Conservation (phyloP, 2,329 filamentous ascomycete genomes). For the Alternaria atra region DNA sequence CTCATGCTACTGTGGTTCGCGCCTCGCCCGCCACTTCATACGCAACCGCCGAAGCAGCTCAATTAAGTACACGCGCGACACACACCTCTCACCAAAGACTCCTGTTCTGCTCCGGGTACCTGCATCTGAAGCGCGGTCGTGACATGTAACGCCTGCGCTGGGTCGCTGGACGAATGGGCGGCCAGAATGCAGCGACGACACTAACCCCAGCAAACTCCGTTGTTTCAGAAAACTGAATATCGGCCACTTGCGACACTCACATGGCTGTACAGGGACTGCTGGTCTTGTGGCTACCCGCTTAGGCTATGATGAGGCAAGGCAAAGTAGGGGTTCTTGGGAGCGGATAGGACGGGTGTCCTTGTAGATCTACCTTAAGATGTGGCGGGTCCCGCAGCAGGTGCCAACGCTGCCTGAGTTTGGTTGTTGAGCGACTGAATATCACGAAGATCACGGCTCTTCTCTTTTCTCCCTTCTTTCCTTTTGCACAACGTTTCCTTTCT, state of each 20-base stretch:
- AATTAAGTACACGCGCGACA: constrained; percentile 17
- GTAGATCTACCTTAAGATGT: constrained; percentile 37
- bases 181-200: constrained; percentile 11
- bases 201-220: constrained; percentile 20
- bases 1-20: neutral
- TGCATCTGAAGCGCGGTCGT: constrained; percentile 34
- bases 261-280: constrained; percentile 22
- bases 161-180: constrained; percentile 21
- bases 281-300: constrained; percentile 10
- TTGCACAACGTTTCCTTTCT: constrained; percentile 25
- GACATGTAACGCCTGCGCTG: constrained; percentile 23
- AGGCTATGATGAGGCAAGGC: neutral
- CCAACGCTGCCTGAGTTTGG: constrained; percentile 23
- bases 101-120: constrained; percentile 23
- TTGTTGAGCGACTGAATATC: constrained; percentile 40
- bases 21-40: constrained; percentile 5
- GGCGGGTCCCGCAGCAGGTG: constrained; percentile 15
- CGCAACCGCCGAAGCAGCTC: constrained; percentile 18
- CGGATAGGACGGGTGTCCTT: constrained; percentile 19
- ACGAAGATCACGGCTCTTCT: constrained; percentile 26
- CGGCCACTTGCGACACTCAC: constrained; percentile 28
- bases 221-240: constrained; percentile 32
- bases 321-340: neutral
- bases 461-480: constrained; percentile 12
- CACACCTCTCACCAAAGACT: constrained; percentile 16